Evolutionary conservation across 345 rosid species (phyloP).

Genomic region (Aquilaria malaccensis): DNA sequence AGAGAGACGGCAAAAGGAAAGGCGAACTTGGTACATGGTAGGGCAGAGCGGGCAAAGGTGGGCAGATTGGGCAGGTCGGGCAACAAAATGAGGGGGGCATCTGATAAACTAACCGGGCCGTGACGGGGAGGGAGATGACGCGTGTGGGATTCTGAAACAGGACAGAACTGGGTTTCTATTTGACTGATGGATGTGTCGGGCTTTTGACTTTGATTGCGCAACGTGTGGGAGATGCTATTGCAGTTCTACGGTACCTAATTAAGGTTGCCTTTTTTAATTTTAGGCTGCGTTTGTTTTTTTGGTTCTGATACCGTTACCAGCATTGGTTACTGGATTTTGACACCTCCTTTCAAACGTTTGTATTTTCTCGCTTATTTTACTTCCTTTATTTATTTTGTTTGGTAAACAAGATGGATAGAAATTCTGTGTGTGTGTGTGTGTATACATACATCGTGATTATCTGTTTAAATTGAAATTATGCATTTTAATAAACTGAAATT

Average conservation of each 20-base stretch:
- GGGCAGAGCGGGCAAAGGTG: conserved; percentile 46
- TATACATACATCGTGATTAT: no score
- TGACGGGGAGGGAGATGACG: conserved; percentile 17
- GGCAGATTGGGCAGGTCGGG: conserved; percentile 43
- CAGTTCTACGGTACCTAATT: conserved; percentile 1
- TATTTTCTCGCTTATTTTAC: no score
- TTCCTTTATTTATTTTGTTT: no score
- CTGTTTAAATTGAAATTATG: no score
- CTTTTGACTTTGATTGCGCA: conserved; percentile 17
- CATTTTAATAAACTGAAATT: no score
- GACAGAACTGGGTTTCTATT: neutral
- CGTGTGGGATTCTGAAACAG: conserved; percentile 10
- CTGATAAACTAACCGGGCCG: conserved; percentile 24
- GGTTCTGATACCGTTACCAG: no score
- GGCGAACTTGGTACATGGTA: conserved; percentile 25
- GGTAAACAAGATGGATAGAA: no score
- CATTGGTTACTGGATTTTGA: no score
- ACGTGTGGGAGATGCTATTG: neutral
- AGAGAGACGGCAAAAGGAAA: conserved; percentile 30
- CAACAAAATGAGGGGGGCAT: conserved; percentile 4
- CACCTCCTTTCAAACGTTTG: no score
- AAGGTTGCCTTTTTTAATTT: neutral
- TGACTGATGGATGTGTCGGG: conserved; percentile 14
- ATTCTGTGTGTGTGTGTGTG: no score
- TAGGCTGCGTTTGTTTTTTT: neutral